These are phyloP conservation scores for Cystobasidium slooffiae DNA, from an alignment of 1,284 basidiomycete species.

Conservation along the genomic window DNA sequence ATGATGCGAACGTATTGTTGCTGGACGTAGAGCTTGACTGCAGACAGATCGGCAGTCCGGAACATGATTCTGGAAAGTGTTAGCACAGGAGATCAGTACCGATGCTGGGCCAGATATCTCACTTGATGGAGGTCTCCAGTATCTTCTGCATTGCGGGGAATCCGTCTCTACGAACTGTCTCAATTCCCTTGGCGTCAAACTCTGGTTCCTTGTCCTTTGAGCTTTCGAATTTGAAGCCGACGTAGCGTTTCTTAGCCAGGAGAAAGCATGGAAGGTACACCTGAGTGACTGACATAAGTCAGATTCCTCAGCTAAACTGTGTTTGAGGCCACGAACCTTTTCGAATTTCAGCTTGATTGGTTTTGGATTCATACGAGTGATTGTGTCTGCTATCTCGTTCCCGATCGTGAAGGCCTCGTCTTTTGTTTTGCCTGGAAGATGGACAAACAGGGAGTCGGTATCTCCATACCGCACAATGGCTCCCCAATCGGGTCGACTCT, in stretches of 20 bases:
- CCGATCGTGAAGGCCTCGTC: constrained; percentile 93
- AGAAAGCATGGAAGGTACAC: constrained; percentile 92
- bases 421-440: constrained; percentile 83
- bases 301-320: background rate
- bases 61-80: constrained; percentile 73
- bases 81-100: background rate
- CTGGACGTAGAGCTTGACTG: constrained; percentile 86
- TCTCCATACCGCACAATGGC: constrained; percentile 97
- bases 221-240: constrained; percentile 91
- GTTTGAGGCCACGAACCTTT: constrained; percentile 66
- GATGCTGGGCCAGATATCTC: constrained; percentile 31
- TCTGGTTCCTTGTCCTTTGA: constrained; percentile 75
- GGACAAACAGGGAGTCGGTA: constrained; percentile 93
- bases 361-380: constrained; percentile 83
- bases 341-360: constrained; percentile 97
- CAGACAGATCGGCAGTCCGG: constrained; percentile 80
- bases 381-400: constrained; percentile 82
- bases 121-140: constrained; percentile 85
- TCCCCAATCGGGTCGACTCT: constrained; percentile 79
- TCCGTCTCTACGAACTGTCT: constrained; percentile 91
- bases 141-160: constrained; percentile 86
- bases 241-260: constrained; percentile 95
- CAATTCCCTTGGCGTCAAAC: constrained; percentile 97
- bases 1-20: constrained; percentile 84
- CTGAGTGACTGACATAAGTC: constrained; percentile 57